Conservation (phyloP, 2,329 filamentous ascomycete species). For the Sporothrix euskadiensis region DNA sequence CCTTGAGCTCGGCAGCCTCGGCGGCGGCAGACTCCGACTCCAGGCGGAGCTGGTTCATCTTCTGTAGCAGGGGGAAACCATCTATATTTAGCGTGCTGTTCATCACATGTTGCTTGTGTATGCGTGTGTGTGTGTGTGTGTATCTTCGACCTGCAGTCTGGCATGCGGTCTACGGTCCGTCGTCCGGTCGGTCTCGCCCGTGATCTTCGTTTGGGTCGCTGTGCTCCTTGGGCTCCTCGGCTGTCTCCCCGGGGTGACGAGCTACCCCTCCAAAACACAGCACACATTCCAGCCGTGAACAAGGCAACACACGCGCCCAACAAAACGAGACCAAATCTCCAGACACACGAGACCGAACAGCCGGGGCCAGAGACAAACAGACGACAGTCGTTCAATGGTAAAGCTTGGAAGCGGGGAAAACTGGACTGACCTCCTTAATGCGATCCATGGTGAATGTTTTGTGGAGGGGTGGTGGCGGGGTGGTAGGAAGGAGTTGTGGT, state of each 20-base stretch:
- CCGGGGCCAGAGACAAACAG: background rate
- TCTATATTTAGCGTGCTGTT: background rate
- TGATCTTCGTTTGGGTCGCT: background rate
- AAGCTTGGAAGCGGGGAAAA: slow-evolving; percentile 22
- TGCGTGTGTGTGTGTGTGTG: too few relatives aligned
- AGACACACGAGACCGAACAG: background rate
- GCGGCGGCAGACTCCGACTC: slow-evolving; percentile 83
- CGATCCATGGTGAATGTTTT: slow-evolving; percentile 67
- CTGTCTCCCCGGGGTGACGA: background rate
- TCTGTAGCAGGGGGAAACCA: slow-evolving; percentile 54
- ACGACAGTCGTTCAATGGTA: background rate
- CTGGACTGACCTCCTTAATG: slow-evolving; percentile 77
- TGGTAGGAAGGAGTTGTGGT: background rate
- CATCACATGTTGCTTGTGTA: too few relatives aligned
- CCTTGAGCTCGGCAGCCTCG: slow-evolving; percentile 84
- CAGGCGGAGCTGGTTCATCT: slow-evolving; percentile 91
- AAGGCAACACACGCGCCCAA: slow-evolving; percentile 1
- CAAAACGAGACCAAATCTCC: background rate
- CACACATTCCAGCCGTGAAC: background rate
- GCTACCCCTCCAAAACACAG: background rate
- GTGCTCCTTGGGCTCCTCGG: background rate
- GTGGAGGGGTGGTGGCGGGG: background rate
- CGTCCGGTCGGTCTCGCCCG: background rate
- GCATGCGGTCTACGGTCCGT: slow-evolving; percentile 9
- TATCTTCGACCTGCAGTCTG: background rate